phyloP scores from a whole-genome alignment of 768 basidiomycete species.

The Calocybe cyanea region DNA sequence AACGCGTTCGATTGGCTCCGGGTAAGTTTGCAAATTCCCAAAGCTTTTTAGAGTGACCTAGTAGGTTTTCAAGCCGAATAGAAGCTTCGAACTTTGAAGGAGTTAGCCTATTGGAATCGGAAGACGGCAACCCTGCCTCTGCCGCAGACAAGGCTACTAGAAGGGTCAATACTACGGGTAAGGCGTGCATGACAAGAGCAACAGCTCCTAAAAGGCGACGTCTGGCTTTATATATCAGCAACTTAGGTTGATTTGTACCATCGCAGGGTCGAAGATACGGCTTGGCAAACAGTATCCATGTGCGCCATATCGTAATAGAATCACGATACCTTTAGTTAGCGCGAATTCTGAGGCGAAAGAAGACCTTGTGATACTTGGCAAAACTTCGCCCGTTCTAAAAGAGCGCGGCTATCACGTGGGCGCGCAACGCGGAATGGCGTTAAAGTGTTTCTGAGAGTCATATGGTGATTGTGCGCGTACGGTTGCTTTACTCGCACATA shows the following conservation, averaged over 20 bases:
- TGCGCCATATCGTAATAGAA: not conserved
- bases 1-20: slow-evolving; percentile 22
- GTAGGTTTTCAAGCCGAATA: slow-evolving; percentile 16
- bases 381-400: not conserved
- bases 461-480: not conserved
- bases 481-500: too few species aligned
- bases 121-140: not conserved
- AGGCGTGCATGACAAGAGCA: not conserved
- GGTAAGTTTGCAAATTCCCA: slow-evolving; percentile 22
- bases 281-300: slow-evolving; percentile 7
- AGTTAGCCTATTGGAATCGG: slow-evolving; percentile 11
- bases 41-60: slow-evolving; percentile 26
- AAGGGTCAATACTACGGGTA: not conserved
- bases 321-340: not conserved
- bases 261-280: not conserved
- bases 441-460: not conserved
- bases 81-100: slow-evolving; percentile 10
- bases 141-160: slow-evolving; percentile 1
- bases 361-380: slow-evolving; percentile 1
- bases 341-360: too few species aligned
- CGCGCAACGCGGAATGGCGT: not conserved
- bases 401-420: slow-evolving; percentile 1
- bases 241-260: too few species aligned
- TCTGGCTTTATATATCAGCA: too few species aligned
- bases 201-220: not conserved